A percentile compares a stretch with the other conserved stretches of the same genome.
Evolutionary conservation across 805 yeast species (phyloP).

Genomic region (Saturnispora mendoncae): DNA sequence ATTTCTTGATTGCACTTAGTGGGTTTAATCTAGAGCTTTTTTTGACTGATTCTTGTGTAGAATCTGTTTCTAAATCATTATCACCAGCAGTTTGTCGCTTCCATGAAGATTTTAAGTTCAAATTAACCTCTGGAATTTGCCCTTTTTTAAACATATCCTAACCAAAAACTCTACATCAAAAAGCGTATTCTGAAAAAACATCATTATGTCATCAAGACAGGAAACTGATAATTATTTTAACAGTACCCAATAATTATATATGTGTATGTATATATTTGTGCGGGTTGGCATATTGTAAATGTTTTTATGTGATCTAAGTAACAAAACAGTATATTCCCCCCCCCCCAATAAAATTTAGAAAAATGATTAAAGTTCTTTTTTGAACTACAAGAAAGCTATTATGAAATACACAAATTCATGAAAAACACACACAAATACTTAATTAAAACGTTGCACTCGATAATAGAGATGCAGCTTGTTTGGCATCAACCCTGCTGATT

Average conservation of each 20-base stretch:
- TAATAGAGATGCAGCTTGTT: slow-evolving; percentile 70
- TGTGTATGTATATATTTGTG: no score
- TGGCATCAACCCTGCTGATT: slow-evolving; percentile 52
- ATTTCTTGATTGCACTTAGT: slow-evolving; percentile 12
- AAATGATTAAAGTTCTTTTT: no score
- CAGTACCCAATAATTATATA: no score
- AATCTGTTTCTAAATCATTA: not conserved
- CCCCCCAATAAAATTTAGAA: no score
- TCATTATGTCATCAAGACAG: not conserved
- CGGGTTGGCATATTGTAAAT: no score
- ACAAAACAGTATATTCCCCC: no score
- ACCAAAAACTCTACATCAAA: not conserved
- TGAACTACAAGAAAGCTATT: no score
- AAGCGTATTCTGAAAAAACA: not conserved
- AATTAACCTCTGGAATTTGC: slow-evolving; percentile 5
- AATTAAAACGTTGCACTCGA: slow-evolving; percentile 63
- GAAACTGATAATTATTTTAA: no score
- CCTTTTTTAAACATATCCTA: slow-evolving; percentile 10
- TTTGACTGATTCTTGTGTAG: not conserved
- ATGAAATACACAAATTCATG: no score
- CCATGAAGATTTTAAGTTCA: slow-evolving; percentile 10
- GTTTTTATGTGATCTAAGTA: no score
- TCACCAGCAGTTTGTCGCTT: not conserved
- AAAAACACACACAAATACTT: no score
- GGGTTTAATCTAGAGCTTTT: slow-evolving; percentile 8